Evolutionary conservation across 208 protist genomes (phyloP), one percentile per base, ranked within the genome.

Genomic region (Crithidia acanthocephali): DNA sequence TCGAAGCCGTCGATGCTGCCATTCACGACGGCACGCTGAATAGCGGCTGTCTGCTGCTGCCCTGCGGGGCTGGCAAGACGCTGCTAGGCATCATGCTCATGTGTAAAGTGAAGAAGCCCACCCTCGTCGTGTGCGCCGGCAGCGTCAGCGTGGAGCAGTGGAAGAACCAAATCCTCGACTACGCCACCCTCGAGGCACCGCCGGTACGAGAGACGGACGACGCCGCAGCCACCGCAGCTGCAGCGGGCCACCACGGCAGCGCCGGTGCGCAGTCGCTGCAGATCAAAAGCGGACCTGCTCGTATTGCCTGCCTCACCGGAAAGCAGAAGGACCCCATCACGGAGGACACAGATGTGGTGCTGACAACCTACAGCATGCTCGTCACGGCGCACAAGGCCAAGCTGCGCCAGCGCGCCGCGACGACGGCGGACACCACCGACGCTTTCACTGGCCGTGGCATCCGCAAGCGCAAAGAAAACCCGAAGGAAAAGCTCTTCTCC

Each of bases 1-100:
- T 93, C 18, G 87, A 92, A 57, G 92, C 92, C 27, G 80, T 96
- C 25, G 86, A 94, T 51, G 87, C 89, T 15, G 84, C 84, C 16
- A 80, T 81, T 15, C 66, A 61, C 23, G 79, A 85, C 22, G 87
- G 89, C 11, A 80, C 70, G 30, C 71, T 95, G 30, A 83, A 83
- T 59, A 98, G 91, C 78, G 99, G 99, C 23, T 98, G 99, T 48
- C 97, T 99, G 55, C 97, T 99, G 22, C 90, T 99, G 8, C 99
- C 99, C 6, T 99, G 99, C 85, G 99, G 99, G 28, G 98, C 98
- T 9, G 99, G 99, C 25, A 99, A 99, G 87, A 99, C 99, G 15
- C 87, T 99, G 16, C 95, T 99, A 18, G 99, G 99, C 28, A 98
- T 99, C 32, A 98, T 98, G 64, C 92, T 99, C 1, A 84, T 95